These are phyloP conservation scores for Larix sibirica DNA, from an alignment of 83 land plant species.

Conservation along the genomic window DNA sequence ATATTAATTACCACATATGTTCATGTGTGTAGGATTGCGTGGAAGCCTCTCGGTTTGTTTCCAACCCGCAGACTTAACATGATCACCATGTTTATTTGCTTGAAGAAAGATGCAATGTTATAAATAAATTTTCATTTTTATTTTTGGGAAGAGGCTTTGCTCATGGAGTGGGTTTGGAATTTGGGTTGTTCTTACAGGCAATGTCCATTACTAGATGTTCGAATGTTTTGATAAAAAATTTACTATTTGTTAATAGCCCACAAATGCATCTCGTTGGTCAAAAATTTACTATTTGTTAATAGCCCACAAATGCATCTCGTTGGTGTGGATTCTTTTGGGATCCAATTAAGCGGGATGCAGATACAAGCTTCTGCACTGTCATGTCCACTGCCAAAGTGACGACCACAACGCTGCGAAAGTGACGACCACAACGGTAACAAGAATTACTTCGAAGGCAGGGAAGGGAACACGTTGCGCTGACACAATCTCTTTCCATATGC, in stretches of 20 bases:
- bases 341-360: conserved; percentile 32
- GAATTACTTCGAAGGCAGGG: too few species aligned
- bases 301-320: conserved; percentile 3
- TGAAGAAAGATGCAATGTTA: not conserved
- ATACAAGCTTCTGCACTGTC: conserved; percentile 45
- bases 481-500: too few species aligned
- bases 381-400: too few species aligned
- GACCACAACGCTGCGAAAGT: too few species aligned
- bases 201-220: not conserved
- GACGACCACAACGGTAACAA: too few species aligned
- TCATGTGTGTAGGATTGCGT: not conserved
- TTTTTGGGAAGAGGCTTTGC: too few species aligned
- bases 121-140: too few species aligned
- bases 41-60: not conserved
- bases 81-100: not conserved
- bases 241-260: not conserved
- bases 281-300: too few species aligned
- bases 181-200: not conserved
- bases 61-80: not conserved
- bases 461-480: too few species aligned
- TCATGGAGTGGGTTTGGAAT: too few species aligned
- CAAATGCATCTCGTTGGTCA: conserved; percentile 21
- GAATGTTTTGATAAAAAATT: conserved; percentile 19
- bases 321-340: conserved; percentile 33
- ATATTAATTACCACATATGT: not conserved